Base-by-base conservation (phyloP, 148 eudicot genomes). In the Diospyros kaki region DNA sequence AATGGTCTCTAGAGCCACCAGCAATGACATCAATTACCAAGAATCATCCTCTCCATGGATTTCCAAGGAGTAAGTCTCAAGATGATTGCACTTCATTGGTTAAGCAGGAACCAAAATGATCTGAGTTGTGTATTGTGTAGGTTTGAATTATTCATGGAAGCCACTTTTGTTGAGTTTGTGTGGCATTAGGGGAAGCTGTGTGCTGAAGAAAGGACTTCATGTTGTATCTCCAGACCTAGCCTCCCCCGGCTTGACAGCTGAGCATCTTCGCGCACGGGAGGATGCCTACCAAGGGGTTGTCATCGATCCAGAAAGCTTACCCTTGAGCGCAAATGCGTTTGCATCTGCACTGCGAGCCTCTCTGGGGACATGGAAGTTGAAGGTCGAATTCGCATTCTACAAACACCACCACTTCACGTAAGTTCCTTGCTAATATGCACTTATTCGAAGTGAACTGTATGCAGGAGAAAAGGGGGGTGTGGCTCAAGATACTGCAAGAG, bases 381-480 rank as follows among this genome's bases (percentile, higher is more conserved):
- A 82, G 85, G 82, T 77, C 15, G 58, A 39, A 53, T 12, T 65
- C 42, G 42, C 15, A 66, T 2, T 68, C 15, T 51, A 13, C 58
- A 43, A 4, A 46, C 8, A 4, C 41, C 4, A 52, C 41, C 38
- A 43, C 52, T 45, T 13, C 13, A 53, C 1, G 2, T 72, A 39
- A 5, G 13, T 38, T 3, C 44, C 42, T 58, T 1, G 39, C 10
- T 18, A 28, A 28, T 28, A 28, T 28, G 28, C 28, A 10, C 55
- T 59, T 6, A 72, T 58, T 58, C 17, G 5, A 60, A 72, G 4
- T 4, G 5, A 1, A 64, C 12, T 18, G 50, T 28, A 58, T 78
- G 78, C 79, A 82, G 85, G 85, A 80, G 18, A 82, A 82, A 59
- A 82, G 56, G 66, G 80, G 82, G 40, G 60, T 79, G 60, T 82